A percentile compares a stretch with the other conserved stretches of the same genome.
These are phyloP conservation scores for Erucastrum elatum DNA, from an alignment of 345 rosid genomes.

Conservation along the genomic window DNA sequence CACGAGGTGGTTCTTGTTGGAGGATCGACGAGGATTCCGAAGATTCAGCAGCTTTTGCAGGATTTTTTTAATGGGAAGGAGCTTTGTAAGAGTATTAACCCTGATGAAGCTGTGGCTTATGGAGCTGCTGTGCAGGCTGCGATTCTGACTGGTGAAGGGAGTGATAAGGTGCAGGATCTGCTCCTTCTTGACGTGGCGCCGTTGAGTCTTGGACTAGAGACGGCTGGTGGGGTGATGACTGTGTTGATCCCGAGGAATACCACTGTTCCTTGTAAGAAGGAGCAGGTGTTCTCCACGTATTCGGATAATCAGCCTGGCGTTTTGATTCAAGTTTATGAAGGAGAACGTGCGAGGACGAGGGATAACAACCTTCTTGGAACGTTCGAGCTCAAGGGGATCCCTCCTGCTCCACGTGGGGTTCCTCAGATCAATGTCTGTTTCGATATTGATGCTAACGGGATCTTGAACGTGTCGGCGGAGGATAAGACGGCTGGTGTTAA, in stretches of 20 bases:
- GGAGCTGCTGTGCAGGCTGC: constrained; percentile 59
- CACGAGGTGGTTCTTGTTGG: constrained; percentile 50
- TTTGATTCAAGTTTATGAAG: constrained; percentile 52
- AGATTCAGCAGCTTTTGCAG: constrained; percentile 48
- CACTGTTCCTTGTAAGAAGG: constrained; percentile 49
- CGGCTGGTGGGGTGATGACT: constrained; percentile 56
- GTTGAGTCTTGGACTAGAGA: constrained; percentile 48
- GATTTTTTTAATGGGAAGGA: constrained; percentile 54
- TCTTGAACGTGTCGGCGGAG: constrained; percentile 47
- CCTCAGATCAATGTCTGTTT: constrained; percentile 51
- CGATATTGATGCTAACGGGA: constrained; percentile 49
- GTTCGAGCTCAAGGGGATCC: constrained; percentile 51
- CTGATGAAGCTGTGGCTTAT: constrained; percentile 51
- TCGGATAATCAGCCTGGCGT: constrained; percentile 49
- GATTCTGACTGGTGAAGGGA: constrained; percentile 49
- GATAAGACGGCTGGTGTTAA: constrained; percentile 53
- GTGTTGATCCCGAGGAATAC: constrained; percentile 49
- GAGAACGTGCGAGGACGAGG: constrained; percentile 50
- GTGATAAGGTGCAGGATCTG: constrained; percentile 49
- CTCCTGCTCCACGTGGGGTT: constrained; percentile 53
- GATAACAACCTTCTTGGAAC: constrained; percentile 54
- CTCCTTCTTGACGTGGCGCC: constrained; percentile 49
- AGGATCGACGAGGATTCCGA: constrained; percentile 53
- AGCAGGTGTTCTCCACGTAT: constrained; percentile 48
- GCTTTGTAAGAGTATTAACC: constrained; percentile 52